phyloP scores from a whole-genome alignment of 352 stramenopile genomes.

The Pythium volutum region DNA sequence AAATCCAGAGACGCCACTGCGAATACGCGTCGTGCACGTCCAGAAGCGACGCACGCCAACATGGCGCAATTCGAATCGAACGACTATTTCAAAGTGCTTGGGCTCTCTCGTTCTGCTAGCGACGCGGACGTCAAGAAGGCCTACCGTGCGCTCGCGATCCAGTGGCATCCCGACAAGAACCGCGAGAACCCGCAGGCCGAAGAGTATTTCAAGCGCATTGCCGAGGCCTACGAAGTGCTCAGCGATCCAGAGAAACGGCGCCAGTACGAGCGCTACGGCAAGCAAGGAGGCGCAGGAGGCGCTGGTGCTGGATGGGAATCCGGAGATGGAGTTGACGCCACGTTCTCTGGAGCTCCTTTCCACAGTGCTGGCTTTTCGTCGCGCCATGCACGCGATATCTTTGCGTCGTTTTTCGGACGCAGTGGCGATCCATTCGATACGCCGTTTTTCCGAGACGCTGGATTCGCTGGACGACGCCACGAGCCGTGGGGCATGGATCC shows the following conservation, averaged over 20 bases:
- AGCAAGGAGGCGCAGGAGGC: constrained; percentile 24
- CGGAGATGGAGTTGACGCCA: background rate
- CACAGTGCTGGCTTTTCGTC: constrained; percentile 34
- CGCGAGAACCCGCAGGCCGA: constrained; percentile 67
- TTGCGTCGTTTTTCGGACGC: constrained; percentile 66
- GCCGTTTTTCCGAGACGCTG: constrained; percentile 42
- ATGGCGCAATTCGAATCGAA: constrained; percentile 58
- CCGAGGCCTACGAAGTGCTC: constrained; percentile 88
- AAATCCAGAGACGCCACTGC: background rate
- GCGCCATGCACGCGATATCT: constrained; percentile 66
- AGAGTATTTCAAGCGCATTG: constrained; percentile 90
- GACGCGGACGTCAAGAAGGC: constrained; percentile 62
- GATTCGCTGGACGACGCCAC: background rate
- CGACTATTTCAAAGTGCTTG: constrained; percentile 72
- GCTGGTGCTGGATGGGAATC: background rate
- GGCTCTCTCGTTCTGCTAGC: constrained; percentile 33
- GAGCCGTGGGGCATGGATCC: background rate
- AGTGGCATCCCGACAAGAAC: constrained; percentile 95
- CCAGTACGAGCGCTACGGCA: constrained; percentile 52
- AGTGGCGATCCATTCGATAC: constrained; percentile 48
- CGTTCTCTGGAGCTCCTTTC: background rate
- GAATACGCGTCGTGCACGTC: background rate
- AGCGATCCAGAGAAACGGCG: constrained; percentile 63
- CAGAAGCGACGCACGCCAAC: constrained; percentile 9
- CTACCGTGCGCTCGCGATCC: constrained; percentile 73